A percentile compares a stretch with the other conserved stretches of the same genome.
phyloP scores from a whole-genome alignment of 225 moss, liverwort and hornwort species.

The Sphagnum tenellum region DNA sequence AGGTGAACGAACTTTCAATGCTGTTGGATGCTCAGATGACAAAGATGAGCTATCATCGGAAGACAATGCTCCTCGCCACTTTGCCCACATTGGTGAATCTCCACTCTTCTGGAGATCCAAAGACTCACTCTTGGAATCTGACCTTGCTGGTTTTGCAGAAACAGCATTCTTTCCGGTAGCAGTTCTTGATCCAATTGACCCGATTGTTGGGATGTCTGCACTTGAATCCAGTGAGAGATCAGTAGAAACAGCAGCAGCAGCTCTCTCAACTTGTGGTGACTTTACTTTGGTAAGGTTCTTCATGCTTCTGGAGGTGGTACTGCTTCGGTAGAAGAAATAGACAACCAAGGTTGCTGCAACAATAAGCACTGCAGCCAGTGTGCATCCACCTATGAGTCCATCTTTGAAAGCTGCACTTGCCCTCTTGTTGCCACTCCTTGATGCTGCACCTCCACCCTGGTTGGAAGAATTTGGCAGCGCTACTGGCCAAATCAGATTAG shows the following conservation, averaged over 20 bases:
- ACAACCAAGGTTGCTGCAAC: slow-evolving; percentile 22
- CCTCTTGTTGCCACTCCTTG: slow-evolving; percentile 22
- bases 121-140: slow-evolving; percentile 21
- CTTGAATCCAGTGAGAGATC: neutral
- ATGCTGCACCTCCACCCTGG: slow-evolving; percentile 18
- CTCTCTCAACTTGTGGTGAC: slow-evolving; percentile 16
- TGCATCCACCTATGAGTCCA: slow-evolving; percentile 55
- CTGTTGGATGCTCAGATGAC: slow-evolving; percentile 43
- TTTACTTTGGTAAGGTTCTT: slow-evolving; percentile 11
- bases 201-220: slow-evolving; percentile 4
- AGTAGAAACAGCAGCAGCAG: slow-evolving; percentile 6
- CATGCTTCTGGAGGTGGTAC: slow-evolving; percentile 19
- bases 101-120: slow-evolving; percentile 45
- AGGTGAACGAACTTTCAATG: slow-evolving; percentile 43
- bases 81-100: slow-evolving; percentile 39
- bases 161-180: slow-evolving; percentile 5
- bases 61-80: slow-evolving; percentile 27
- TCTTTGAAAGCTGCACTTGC: slow-evolving; percentile 39
- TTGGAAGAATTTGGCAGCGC: slow-evolving; percentile 11
- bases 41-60: slow-evolving; percentile 21
- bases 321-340: slow-evolving; percentile 9
- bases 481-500: slow-evolving; percentile 25
- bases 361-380: slow-evolving; percentile 37
- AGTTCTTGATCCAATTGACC: too few relatives aligned
- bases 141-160: slow-evolving; percentile 20